Evolutionary conservation across 768 basidiomycete species (phyloP), one percentile per base, ranked within the genome.

Genomic region (Suillus luteus): DNA sequence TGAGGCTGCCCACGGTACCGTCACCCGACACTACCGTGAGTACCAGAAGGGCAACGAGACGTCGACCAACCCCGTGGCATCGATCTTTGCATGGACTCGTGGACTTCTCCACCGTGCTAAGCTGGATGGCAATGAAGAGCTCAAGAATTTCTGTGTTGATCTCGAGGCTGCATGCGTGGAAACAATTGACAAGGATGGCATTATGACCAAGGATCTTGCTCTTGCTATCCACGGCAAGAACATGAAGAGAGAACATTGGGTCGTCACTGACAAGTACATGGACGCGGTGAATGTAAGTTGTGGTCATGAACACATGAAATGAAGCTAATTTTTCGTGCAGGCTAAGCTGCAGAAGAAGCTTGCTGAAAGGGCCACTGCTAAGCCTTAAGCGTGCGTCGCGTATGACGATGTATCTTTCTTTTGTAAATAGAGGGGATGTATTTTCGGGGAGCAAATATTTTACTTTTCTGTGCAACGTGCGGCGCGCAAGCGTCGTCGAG

Each of bases 131-230:
- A 99, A 96, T 74, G 86, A 85, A 24, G 81, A 81, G 40, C 85
- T 99, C 35, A 80, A 78, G 60, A 76, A 78, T 54, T 99, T 96
- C 78, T 93, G 90, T 69, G 70, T 82, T 55, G 86, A 88, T 66
- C 83, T 99, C 46, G 97, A 99, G 81, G 82, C 76, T 15, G 87
- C 93, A 22, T 98, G 97, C 72, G 83, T 96, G 2, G 93, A 97
- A 77, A 88, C 92, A 17, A 97, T 98, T 67, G 93, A 97, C 73
- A 72, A 83, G 69, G 95, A 98, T 71, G 89, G 90, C 0, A 72
- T 98, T 60, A 98, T 98, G 96, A 97, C 95, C 64, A 97, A 98
- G 85, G 96, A 99, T 79, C 80, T 99, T 57, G 96, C 96, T 37
- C 82, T 99, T 27, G 89, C 94, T 2, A 97, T 98, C 73, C 90